Base-by-base conservation (phyloP, 2,329 filamentous ascomycete species). In the Raffaelea arxii region DNA sequence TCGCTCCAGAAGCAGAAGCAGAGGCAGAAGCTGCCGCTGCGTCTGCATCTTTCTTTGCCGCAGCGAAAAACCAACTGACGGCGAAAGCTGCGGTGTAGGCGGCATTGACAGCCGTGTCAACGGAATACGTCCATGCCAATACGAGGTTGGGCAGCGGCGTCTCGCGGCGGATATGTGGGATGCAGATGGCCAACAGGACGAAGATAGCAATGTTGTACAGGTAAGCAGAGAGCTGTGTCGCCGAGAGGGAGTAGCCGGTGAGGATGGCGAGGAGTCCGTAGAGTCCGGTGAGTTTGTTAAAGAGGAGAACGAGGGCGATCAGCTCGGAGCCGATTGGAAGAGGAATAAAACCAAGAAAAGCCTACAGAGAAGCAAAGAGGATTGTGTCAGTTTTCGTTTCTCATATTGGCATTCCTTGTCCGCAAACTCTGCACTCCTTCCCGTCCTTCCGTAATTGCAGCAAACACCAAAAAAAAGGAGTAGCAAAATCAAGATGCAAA, bases 251-350 rank as follows among this genome's bases (percentile, higher is more conserved):
- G 65, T 86, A 89, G 61, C 91, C 91, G 22, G 90, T 94, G 53
- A 95, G 72, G 55, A 95, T 77, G 49, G 90, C 89, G 55, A 96
- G 82, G 38, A 96, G 74, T 54, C 90, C 90, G 65, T 94, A 96
- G 55, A 95, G 73, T 48, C 89, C 90, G 43, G 87, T 91, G 55
- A 90, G 78, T 66, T 95, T 95, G 74, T 96, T 96, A 68, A 96
- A 82, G 46, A 94, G 74, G 53, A 94, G 78, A 11, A 85, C 81
- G 51, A 92, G 74, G 4, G 85, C 82, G 58, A 95, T 88, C 58
- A 96, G 76, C 56, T 92, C 87, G 41, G 86, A 83, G 55, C 87
- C 90, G 27, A 86, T 91, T 57, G 87, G 85, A 46, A 96, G 80
- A 60, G 85, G 86, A 71, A 95, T 84, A 59, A 89, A 71, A 61